Percentiles rank a stretch among this genome's conserved stretches.
These are phyloP conservation scores for Heliamphora pulchella DNA, from an alignment of 179 eudicot genomes.

Conservation along the genomic window DNA sequence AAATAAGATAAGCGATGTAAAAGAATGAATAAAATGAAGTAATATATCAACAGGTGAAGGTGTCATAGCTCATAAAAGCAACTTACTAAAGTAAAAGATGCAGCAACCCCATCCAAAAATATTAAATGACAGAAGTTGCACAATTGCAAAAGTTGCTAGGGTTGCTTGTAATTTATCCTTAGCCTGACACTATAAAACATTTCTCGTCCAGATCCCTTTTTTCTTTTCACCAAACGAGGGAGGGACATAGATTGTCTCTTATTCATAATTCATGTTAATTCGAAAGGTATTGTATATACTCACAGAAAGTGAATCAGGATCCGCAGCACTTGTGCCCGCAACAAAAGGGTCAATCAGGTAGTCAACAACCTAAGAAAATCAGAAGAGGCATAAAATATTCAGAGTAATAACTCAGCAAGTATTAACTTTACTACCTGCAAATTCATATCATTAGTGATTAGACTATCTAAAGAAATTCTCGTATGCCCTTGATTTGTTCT, in stretches of 20 bases:
- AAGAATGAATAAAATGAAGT: not conserved
- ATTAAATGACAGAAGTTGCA: not conserved
- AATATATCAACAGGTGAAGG: not conserved
- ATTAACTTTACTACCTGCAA: not conserved
- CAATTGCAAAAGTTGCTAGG: not conserved
- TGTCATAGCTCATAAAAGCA: slow-evolving; percentile 8
- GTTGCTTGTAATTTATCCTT: not conserved
- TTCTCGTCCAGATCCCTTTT: not conserved
- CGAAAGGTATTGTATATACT: slow-evolving; percentile 27
- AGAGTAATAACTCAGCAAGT: slow-evolving; percentile 8
- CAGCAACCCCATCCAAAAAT: not conserved
- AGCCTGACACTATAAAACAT: not conserved
- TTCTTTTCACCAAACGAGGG: not conserved
- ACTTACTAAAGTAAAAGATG: not conserved
- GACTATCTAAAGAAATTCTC: not conserved
- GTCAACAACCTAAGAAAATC: slow-evolving; percentile 64
- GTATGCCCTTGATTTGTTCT: not conserved
- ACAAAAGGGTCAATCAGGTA: slow-evolving; percentile 87
- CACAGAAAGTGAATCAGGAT: slow-evolving; percentile 90
- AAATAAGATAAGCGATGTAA: slow-evolving; percentile 9
- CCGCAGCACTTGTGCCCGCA: slow-evolving; percentile 89
- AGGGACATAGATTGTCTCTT: not conserved
- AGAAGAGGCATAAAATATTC: slow-evolving; percentile 8
- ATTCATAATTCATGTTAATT: not conserved
- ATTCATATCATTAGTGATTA: slow-evolving; percentile 3